Conservation (phyloP, 495 filamentous ascomycete genomes). For the Xylaria acuta region DNA sequence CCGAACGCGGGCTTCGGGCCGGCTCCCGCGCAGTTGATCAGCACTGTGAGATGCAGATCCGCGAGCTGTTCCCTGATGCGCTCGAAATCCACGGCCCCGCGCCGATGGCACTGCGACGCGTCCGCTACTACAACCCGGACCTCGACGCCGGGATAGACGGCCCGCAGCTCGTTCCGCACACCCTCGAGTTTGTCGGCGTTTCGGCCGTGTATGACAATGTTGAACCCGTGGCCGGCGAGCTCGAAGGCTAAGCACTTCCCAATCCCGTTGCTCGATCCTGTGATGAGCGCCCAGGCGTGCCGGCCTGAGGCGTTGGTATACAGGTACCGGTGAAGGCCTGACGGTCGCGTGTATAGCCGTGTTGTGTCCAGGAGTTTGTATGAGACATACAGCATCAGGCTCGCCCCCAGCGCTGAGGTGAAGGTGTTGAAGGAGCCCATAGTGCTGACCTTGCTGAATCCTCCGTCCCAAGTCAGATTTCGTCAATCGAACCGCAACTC, state of each 20-base stretch:
- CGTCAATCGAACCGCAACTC: not conserved
- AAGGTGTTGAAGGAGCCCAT: constrained; percentile 17
- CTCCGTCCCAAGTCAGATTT: constrained; percentile 6
- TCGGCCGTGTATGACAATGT: constrained; percentile 63
- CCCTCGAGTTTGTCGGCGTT: constrained; percentile 52
- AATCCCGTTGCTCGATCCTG: constrained; percentile 66
- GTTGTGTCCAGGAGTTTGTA: constrained; percentile 19
- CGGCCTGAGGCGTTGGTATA: constrained; percentile 3
- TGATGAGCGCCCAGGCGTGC: constrained; percentile 62
- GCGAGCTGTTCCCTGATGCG: constrained; percentile 26
- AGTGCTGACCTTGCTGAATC: not conserved
- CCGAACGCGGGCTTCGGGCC: constrained; percentile 24
- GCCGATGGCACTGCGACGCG: constrained; percentile 26
- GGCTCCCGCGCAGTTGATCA: constrained; percentile 43
- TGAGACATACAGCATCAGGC: constrained; percentile 17
- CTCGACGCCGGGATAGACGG: constrained; percentile 38
- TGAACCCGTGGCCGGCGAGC: constrained; percentile 61
- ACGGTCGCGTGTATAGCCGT: constrained; percentile 22
- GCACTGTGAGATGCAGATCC: constrained; percentile 40
- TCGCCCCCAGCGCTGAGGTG: constrained; percentile 16
- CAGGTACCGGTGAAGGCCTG: constrained; percentile 14
- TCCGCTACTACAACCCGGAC: constrained; percentile 37
- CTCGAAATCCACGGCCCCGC: constrained; percentile 26
- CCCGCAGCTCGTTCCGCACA: constrained; percentile 27
- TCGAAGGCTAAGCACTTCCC: constrained; percentile 58